Conservation (phyloP, 805 yeast species). For the Starmera quercuum region DNA sequence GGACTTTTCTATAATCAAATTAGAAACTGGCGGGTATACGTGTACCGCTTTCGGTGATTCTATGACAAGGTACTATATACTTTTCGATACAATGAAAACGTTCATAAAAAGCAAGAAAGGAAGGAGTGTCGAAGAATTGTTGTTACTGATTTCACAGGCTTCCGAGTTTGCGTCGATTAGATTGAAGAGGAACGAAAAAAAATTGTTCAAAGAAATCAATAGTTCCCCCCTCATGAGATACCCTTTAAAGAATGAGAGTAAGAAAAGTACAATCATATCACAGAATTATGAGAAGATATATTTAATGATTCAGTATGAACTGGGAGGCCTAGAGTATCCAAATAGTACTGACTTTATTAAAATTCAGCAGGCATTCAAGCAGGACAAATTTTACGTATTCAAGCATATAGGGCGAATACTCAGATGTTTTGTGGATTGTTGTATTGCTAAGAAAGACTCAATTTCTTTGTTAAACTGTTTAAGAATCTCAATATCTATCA, state of each 20-base stretch:
- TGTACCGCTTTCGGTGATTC: slow-evolving; percentile 38
- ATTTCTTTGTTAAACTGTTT: slow-evolving; percentile 31
- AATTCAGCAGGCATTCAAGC: slow-evolving; percentile 29
- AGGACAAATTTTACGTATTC: slow-evolving; percentile 37
- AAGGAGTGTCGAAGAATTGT: slow-evolving; percentile 14
- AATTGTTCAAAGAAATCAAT: slow-evolving; percentile 36
- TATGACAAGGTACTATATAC: slow-evolving; percentile 41
- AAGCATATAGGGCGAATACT: slow-evolving; percentile 34
- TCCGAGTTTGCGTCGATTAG: slow-evolving; percentile 33
- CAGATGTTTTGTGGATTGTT: slow-evolving; percentile 37
- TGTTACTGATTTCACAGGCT: slow-evolving; percentile 24
- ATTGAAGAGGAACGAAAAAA: slow-evolving; percentile 37
- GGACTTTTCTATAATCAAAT: slow-evolving; percentile 22
- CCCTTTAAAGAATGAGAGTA: slow-evolving; percentile 25
- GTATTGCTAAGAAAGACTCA: slow-evolving; percentile 32
- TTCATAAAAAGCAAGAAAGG: slow-evolving; percentile 17
- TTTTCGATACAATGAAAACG: slow-evolving; percentile 33
- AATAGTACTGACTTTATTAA: slow-evolving; percentile 31
- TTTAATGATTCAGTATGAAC: slow-evolving; percentile 38
- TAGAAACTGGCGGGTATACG: slow-evolving; percentile 8
- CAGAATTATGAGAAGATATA: slow-evolving; percentile 29
- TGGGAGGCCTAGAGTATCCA: slow-evolving; percentile 44
- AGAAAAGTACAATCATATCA: slow-evolving; percentile 18
- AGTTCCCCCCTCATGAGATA: slow-evolving; percentile 28
- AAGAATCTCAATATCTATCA: slow-evolving; percentile 30